Percentiles rank a stretch among this genome's conserved stretches.
phyloP scores from a whole-genome alignment of 768 basidiomycete species.

The Podaxis sp. region DNA sequence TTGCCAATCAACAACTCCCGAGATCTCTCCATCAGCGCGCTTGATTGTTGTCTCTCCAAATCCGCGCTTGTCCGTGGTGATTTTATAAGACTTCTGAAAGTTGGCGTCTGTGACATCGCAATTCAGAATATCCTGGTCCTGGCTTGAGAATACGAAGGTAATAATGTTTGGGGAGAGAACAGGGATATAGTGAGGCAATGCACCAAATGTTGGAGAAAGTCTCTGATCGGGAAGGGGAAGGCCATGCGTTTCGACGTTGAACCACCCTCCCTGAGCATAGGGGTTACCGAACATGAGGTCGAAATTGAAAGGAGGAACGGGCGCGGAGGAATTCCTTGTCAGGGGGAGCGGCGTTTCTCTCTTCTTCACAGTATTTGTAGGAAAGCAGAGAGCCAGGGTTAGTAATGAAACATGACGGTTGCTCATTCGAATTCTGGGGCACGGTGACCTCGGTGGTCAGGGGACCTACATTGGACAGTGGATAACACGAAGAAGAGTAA shows the following conservation, averaged over 20 bases:
- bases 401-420: constrained; percentile 12
- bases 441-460: constrained; percentile 15
- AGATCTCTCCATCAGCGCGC: constrained; percentile 15
- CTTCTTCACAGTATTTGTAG: constrained; percentile 5
- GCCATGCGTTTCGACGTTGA: constrained; percentile 14
- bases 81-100: constrained; percentile 19
- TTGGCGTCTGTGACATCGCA: constrained; percentile 21
- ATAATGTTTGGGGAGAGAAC: constrained; percentile 23
- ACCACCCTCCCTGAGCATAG: constrained; percentile 24
- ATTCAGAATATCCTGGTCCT: constrained; percentile 21
- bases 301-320: neutral
- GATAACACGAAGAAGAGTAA: constrained; percentile 1
- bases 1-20: constrained; percentile 22
- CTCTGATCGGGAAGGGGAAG: constrained; percentile 12
- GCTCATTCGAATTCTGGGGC: neutral
- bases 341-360: no score
- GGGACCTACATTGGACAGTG: neutral
- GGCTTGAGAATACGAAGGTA: constrained; percentile 20
- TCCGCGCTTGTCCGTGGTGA: constrained; percentile 18
- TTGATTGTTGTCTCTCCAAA: constrained; percentile 19
- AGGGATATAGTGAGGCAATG: constrained; percentile 18
- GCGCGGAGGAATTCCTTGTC: neutral
- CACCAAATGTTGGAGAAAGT: constrained; percentile 21
- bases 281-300: constrained; percentile 21
- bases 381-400: neutral